phyloP scores from a whole-genome alignment of 75 land plant species.

The Isoetes taiwanensis region DNA sequence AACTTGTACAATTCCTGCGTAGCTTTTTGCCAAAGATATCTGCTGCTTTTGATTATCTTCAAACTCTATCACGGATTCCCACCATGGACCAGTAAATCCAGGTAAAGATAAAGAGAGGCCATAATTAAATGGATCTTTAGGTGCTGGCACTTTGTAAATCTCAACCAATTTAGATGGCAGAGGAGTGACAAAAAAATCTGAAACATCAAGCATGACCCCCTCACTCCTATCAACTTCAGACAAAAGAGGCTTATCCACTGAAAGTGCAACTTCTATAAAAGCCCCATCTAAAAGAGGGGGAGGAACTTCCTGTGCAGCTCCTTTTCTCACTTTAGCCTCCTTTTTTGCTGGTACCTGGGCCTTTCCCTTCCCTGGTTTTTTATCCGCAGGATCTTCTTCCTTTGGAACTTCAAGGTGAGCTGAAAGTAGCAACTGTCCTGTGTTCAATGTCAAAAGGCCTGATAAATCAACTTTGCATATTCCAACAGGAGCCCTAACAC shows the following conservation, averaged over 20 bases:
- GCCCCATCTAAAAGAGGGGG: constrained; percentile 13
- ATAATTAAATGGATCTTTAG: constrained; percentile 9
- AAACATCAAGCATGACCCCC: constrained; percentile 13
- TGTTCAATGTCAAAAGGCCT: too few relatives aligned
- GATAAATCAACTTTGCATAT: constrained; percentile 8
- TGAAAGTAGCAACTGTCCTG: too few relatives aligned
- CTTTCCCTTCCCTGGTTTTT: not conserved
- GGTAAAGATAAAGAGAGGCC: constrained; percentile 14
- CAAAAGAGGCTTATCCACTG: constrained; percentile 13
- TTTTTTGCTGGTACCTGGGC: not conserved
- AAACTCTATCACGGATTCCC: constrained; percentile 12
- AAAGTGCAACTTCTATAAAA: constrained; percentile 10
- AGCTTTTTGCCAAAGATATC: not conserved
- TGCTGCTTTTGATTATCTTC: not conserved
- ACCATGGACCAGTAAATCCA: constrained; percentile 17
- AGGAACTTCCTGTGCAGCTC: too few relatives aligned
- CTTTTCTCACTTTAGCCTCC: not conserved
- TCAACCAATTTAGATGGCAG: constrained; percentile 16
- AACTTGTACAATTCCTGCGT: not conserved
- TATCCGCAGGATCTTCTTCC: not conserved
- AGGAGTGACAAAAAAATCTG: not conserved
- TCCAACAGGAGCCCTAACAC: constrained; percentile 2
- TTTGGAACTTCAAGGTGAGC: not conserved
- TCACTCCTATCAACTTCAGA: constrained; percentile 15
- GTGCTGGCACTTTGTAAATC: not conserved